Evolutionary conservation across 2,329 filamentous ascomycete species (phyloP).

Genomic region (Fonsecaea nubica): DNA sequence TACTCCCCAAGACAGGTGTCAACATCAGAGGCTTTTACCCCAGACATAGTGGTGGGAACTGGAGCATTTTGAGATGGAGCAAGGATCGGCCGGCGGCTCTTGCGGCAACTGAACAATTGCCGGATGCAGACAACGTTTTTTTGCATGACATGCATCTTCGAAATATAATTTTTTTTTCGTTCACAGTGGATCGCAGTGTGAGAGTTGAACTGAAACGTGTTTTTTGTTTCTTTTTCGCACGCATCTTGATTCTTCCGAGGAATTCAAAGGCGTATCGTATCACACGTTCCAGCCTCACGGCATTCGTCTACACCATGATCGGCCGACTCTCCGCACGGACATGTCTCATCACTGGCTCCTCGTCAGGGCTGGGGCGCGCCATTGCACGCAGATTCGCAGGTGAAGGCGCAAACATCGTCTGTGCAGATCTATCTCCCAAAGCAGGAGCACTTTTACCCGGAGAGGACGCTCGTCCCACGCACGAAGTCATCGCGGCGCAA

Average conservation of each 20-base stretch:
- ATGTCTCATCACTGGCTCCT: slow-evolving; percentile 54
- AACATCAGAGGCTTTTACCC: background rate
- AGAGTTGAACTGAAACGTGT: background rate
- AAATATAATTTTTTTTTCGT: background rate
- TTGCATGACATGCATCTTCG: background rate
- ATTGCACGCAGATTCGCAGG: slow-evolving; percentile 52
- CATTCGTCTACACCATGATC: slow-evolving; percentile 5
- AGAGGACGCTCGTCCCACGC: slow-evolving; percentile 41
- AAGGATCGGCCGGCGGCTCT: background rate
- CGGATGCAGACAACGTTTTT: background rate
- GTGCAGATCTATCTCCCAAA: slow-evolving; percentile 47
- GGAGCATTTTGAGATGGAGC: background rate
- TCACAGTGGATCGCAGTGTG: background rate
- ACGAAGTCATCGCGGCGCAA: slow-evolving; percentile 48
- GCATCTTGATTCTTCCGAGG: background rate
- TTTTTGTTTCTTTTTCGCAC: background rate
- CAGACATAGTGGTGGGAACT: background rate
- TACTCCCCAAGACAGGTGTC: background rate
- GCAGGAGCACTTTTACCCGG: slow-evolving; percentile 31
- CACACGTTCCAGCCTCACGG: background rate
- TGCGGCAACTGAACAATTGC: background rate
- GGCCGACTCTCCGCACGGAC: slow-evolving; percentile 13
- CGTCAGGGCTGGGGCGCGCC: slow-evolving; percentile 55
- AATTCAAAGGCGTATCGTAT: background rate
- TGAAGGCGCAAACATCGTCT: slow-evolving; percentile 53